phyloP scores from a whole-genome alignment of 1,139 yeast species.

The Yamadazyma dushanensis region DNA sequence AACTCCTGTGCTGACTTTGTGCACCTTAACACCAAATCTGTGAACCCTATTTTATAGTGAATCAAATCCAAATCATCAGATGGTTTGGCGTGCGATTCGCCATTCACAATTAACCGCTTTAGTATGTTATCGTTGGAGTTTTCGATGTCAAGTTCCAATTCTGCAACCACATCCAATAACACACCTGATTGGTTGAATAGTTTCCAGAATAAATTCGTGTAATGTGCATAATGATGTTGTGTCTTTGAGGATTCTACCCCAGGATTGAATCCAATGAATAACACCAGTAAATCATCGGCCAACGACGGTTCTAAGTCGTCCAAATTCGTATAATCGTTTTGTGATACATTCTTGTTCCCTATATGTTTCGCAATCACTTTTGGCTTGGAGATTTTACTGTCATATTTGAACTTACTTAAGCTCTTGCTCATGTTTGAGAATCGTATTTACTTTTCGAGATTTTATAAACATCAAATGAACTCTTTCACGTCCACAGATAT shows the following conservation, averaged over 20 bases:
- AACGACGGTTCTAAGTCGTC: constrained; percentile 39
- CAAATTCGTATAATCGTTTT: constrained; percentile 4
- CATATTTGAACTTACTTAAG: constrained; percentile 8
- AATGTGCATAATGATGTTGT: constrained; percentile 78
- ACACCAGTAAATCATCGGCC: constrained; percentile 33
- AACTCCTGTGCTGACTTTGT: constrained; percentile 63
- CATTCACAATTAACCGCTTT: constrained; percentile 2
- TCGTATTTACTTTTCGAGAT: background rate
- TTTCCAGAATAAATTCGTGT: constrained; percentile 69
- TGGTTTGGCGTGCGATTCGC: constrained; percentile 40
- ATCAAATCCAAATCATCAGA: constrained; percentile 48
- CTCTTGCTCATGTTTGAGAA: constrained; percentile 9
- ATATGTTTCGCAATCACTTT: background rate
- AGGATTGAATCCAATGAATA: constrained; percentile 77
- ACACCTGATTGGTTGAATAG: constrained; percentile 55
- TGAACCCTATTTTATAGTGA: constrained; percentile 60
- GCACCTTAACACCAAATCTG: constrained; percentile 68
- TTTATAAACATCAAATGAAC: constrained; percentile 5
- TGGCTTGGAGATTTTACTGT: constrained; percentile 1
- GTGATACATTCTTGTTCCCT: background rate
- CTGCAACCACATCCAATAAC: constrained; percentile 25
- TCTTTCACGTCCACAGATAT: constrained; percentile 5
- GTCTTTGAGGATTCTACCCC: constrained; percentile 61
- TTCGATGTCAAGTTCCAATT: constrained; percentile 3
- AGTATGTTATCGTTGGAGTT: constrained; percentile 6